A percentile compares a stretch with the other conserved stretches of the same genome.
Conservation (phyloP, 192 early-diverging fungal genomes). For the Coemansia nantahalensis region DNA sequence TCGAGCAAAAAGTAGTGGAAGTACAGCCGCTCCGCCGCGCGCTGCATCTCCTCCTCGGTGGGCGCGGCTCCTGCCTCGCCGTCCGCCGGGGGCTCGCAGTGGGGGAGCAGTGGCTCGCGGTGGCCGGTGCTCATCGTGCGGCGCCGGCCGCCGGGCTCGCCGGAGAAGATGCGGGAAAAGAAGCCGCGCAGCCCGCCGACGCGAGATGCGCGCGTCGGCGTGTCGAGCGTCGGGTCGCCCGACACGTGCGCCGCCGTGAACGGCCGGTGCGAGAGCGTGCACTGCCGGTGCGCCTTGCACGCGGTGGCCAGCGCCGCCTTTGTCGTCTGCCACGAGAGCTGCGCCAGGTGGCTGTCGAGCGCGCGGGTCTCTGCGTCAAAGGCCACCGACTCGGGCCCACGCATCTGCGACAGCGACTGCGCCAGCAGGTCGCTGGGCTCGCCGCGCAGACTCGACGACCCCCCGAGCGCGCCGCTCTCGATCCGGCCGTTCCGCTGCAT, state of each 20-base stretch:
- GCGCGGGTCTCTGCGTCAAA: slow-evolving; percentile 43
- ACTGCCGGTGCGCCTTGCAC: slow-evolving; percentile 32
- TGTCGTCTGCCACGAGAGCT: slow-evolving; percentile 30
- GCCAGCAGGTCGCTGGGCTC: slow-evolving; percentile 1
- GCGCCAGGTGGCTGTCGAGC: slow-evolving; percentile 29
- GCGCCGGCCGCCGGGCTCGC: slow-evolving; percentile 9
- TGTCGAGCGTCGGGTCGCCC: slow-evolving; percentile 26
- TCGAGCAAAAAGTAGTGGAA: slow-evolving; percentile 39
- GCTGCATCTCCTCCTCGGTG: slow-evolving; percentile 35
- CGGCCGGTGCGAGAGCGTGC: slow-evolving; percentile 28
- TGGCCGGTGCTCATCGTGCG: neutral
- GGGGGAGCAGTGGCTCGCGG: slow-evolving; percentile 22
- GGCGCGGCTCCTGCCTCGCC: slow-evolving; percentile 12
- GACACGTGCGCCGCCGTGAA: slow-evolving; percentile 23
- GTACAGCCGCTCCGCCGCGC: slow-evolving; percentile 40
- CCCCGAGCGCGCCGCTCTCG: slow-evolving; percentile 45
- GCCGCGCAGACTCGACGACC: slow-evolving; percentile 3
- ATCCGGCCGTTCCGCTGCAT: slow-evolving; percentile 22
- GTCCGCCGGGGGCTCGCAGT: slow-evolving; percentile 5
- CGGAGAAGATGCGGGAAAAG: slow-evolving; percentile 41
- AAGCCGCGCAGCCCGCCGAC: slow-evolving; percentile 32
- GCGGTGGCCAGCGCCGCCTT: slow-evolving; percentile 16
- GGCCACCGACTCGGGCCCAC: slow-evolving; percentile 1
- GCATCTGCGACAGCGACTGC: slow-evolving; percentile 4
- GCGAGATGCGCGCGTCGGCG: slow-evolving; percentile 7